Evolutionary conservation across 768 basidiomycete species (phyloP).

Genomic region (Coprinopsis sp.): DNA sequence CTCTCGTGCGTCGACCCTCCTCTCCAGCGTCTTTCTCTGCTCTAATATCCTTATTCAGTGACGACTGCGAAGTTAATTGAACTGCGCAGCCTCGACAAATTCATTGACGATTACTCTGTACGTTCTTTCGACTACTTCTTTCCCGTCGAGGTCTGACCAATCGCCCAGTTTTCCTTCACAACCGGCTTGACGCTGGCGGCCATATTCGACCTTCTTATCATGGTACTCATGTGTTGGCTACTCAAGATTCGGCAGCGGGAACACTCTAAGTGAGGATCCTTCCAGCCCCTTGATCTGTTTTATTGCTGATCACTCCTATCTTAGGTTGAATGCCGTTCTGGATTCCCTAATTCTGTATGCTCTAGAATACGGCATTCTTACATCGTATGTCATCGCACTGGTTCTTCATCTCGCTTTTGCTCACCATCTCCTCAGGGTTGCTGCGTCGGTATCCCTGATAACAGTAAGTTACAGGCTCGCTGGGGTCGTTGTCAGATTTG

Average conservation of each 20-base stretch:
- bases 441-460: too few relatives aligned
- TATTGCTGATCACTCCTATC: too few relatives aligned
- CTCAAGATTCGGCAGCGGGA: slow-evolving; percentile 32
- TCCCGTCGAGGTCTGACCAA: too few relatives aligned
- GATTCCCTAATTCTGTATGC: slow-evolving; percentile 44
- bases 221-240: slow-evolving; percentile 39
- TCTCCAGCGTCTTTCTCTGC: neutral
- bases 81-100: slow-evolving; percentile 22
- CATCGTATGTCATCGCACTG: slow-evolving; percentile 38
- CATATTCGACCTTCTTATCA: slow-evolving; percentile 46
- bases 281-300: too few relatives aligned
- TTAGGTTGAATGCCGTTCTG: slow-evolving; percentile 43
- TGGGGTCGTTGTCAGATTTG: too few relatives aligned
- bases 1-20: slow-evolving; percentile 4
- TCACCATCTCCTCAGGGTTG: too few relatives aligned
- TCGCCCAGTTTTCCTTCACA: too few relatives aligned
- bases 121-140: too few relatives aligned
- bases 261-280: too few relatives aligned
- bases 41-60: slow-evolving; percentile 14
- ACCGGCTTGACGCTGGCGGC: slow-evolving; percentile 47
- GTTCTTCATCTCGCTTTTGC: too few relatives aligned
- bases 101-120: too few relatives aligned
- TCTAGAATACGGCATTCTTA: slow-evolving; percentile 50
- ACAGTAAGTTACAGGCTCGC: neutral
- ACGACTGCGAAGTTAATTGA: slow-evolving; percentile 31